Conservation (phyloP, 805 yeast genomes). For the Pichia occidentalis region DNA sequence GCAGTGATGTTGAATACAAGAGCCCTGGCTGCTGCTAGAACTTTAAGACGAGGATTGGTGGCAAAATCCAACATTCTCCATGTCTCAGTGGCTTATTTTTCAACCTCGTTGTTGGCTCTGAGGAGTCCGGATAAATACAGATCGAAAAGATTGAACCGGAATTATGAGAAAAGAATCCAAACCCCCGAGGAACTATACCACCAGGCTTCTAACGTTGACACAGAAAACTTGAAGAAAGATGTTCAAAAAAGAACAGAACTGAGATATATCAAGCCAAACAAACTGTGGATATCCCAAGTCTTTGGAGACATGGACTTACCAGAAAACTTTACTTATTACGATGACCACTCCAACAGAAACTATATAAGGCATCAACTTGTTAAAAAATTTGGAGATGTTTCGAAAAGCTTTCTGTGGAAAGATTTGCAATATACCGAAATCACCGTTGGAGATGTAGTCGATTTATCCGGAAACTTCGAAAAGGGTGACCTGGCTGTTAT, state of each 20-base stretch:
- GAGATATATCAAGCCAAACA: constrained; percentile 28
- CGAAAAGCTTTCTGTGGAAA: constrained; percentile 11
- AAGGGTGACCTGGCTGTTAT: constrained; percentile 47
- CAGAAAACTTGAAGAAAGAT: constrained; percentile 22
- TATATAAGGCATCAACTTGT: constrained; percentile 13
- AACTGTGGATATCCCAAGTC: constrained; percentile 22
- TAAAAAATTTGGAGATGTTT: constrained; percentile 17
- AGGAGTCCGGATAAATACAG: constrained; percentile 10
- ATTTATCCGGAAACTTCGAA: constrained; percentile 36
- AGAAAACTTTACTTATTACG: constrained; percentile 15
- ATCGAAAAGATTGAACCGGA: constrained; percentile 7
- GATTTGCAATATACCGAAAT: constrained; percentile 28
- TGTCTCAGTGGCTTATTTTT: constrained; percentile 3
- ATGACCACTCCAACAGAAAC: constrained; percentile 16
- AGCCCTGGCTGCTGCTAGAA: too few relatives aligned
- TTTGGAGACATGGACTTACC: constrained; percentile 14
- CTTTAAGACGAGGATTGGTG: too few relatives aligned
- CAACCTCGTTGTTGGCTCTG: constrained; percentile 3
- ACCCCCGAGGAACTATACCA: constrained; percentile 29
- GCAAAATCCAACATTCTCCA: too few relatives aligned
- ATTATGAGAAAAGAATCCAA: constrained; percentile 15
- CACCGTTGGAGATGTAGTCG: constrained; percentile 58
- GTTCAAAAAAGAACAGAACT: constrained; percentile 18
- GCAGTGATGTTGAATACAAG: too few relatives aligned
- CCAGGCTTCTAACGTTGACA: constrained; percentile 24